A percentile compares a stretch with the other conserved stretches of the same genome.
These are phyloP conservation scores for Paradendryphiella salina DNA, from an alignment of 2,329 filamentous ascomycete genomes.

Conservation along the genomic window DNA sequence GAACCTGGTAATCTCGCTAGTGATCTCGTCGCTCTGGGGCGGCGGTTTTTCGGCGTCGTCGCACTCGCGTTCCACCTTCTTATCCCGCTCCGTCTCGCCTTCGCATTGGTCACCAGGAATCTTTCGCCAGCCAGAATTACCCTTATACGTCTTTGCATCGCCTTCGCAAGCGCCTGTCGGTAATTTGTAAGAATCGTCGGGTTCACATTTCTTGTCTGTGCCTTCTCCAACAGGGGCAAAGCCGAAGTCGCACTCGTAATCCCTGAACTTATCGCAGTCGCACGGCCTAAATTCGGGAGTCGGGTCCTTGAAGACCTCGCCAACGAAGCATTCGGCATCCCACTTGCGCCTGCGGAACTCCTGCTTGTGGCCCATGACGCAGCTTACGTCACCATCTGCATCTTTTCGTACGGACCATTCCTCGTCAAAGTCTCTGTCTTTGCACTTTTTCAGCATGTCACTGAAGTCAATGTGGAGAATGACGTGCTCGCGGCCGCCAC, in stretches of 20 bases:
- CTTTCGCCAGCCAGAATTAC: conserved; percentile 85
- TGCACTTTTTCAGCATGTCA: conserved; percentile 76
- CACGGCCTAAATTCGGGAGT: conserved; percentile 71
- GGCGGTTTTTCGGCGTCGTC: conserved; percentile 59
- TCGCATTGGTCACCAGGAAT: conserved; percentile 69
- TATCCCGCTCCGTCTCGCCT: conserved; percentile 49
- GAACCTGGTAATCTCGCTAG: conserved; percentile 64
- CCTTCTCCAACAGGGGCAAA: conserved; percentile 60
- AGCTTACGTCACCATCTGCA: conserved; percentile 77
- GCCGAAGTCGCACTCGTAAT: conserved; percentile 97
- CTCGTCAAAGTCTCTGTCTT: conserved; percentile 75
- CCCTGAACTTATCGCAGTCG: conserved; percentile 71
- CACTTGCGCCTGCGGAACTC: conserved; percentile 84
- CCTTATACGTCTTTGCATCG: conserved; percentile 73
- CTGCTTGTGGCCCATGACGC: conserved; percentile 95
- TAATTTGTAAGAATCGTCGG: conserved; percentile 62
- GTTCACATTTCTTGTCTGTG: conserved; percentile 68
- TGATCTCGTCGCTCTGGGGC: conserved; percentile 69
- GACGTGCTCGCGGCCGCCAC: conserved; percentile 60
- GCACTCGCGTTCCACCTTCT: conserved; percentile 72
- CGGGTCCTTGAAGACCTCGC: conserved; percentile 80
- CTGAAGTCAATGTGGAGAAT: conserved; percentile 83
- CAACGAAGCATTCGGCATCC: conserved; percentile 85
- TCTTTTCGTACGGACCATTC: conserved; percentile 81
- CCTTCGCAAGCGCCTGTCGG: conserved; percentile 76